Percentiles rank a stretch among this genome's conserved stretches.
Evolutionary conservation across 108 stramenopile species (phyloP).

Genomic region (Pelagomonas calceolata): DNA sequence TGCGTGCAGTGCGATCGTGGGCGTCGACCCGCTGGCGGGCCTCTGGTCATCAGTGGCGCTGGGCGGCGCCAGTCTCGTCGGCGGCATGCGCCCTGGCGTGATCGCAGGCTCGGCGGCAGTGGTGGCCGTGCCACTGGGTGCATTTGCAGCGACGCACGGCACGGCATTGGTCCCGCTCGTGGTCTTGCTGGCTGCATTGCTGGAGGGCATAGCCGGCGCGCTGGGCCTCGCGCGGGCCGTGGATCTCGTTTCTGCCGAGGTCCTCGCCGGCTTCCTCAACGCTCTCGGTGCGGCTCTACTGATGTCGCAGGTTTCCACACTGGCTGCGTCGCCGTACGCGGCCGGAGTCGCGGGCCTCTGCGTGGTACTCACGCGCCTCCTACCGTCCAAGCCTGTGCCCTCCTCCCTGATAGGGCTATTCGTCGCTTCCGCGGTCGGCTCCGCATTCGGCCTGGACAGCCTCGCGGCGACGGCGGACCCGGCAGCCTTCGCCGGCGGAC

Average conservation of each 20-base stretch:
- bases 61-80: constrained; percentile 24
- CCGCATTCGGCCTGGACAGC: constrained; percentile 21
- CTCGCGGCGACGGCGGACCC: constrained; percentile 14
- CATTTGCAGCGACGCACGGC: constrained; percentile 18
- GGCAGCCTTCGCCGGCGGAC: constrained; percentile 29
- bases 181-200: constrained; percentile 5
- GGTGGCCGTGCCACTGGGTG: constrained; percentile 25
- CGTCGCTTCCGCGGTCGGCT: constrained; percentile 21
- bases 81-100: constrained; percentile 23
- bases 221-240: constrained; percentile 24
- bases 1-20: constrained; percentile 28
- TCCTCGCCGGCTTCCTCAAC: constrained; percentile 37
- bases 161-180: constrained; percentile 24
- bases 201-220: constrained; percentile 23
- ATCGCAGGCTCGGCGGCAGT: constrained; percentile 34
- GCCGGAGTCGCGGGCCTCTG: constrained; percentile 25
- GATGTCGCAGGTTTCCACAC: constrained; percentile 18
- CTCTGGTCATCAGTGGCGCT: constrained; percentile 33
- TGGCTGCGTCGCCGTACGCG: constrained; percentile 1
- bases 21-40: constrained; percentile 31
- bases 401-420: constrained; percentile 31
- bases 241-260: constrained; percentile 30
- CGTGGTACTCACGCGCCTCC: constrained; percentile 23
- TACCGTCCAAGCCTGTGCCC: constrained; percentile 22
- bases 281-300: constrained; percentile 27